phyloP scores from a whole-genome alignment of 2,329 filamentous ascomycete species.

The Passalora sequoiae region DNA sequence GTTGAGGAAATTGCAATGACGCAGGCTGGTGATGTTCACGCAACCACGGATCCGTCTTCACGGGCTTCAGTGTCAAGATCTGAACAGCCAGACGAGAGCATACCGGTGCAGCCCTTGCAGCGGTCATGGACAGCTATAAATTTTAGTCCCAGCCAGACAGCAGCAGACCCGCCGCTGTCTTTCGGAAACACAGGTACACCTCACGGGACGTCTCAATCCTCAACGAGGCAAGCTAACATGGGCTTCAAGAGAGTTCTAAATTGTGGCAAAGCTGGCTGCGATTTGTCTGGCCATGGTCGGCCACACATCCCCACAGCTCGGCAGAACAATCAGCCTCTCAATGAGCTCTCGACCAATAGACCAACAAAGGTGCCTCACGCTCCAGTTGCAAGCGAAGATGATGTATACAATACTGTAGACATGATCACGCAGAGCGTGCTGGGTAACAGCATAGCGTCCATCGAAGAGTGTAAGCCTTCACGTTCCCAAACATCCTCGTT shows the following conservation, averaged over 20 bases:
- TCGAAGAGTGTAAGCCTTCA: slow-evolving; percentile 22
- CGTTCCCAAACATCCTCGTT: slow-evolving; percentile 1
- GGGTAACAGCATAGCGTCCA: slow-evolving; percentile 12
- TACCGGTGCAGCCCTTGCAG: too few species aligned
- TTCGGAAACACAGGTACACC: slow-evolving; percentile 1
- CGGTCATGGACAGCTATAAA: too few species aligned
- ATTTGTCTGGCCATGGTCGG: background rate
- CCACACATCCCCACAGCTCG: background rate
- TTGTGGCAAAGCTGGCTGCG: background rate
- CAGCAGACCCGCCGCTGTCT: too few species aligned
- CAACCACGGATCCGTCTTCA: too few species aligned
- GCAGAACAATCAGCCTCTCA: background rate
- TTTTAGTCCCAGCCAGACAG: too few species aligned
- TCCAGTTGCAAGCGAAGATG: background rate
- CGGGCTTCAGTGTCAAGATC: too few species aligned
- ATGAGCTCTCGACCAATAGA: background rate
- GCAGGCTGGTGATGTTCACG: too few species aligned
- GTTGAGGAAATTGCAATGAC: too few species aligned
- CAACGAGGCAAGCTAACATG: slow-evolving; percentile 1
- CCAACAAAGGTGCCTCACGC: too few species aligned
- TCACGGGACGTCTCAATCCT: background rate
- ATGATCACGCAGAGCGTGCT: slow-evolving; percentile 18
- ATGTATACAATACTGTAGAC: slow-evolving; percentile 15
- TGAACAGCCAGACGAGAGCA: too few species aligned
- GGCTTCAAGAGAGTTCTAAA: slow-evolving; percentile 1